These are phyloP conservation scores for Monosporascus ibericus DNA, from an alignment of 2,329 filamentous ascomycete species.

Conservation along the genomic window DNA sequence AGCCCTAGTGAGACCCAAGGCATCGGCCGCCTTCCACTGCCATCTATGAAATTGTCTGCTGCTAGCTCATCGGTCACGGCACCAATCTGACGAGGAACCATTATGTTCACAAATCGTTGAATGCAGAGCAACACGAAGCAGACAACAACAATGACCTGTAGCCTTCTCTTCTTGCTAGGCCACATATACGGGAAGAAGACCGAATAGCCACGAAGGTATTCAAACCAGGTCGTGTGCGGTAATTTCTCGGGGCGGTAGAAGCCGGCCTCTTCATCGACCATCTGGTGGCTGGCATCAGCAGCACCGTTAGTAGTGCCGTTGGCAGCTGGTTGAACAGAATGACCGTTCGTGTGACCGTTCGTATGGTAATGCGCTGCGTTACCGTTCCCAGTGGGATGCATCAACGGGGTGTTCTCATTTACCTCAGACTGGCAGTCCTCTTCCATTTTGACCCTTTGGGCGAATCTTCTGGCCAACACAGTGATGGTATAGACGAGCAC, in stretches of 20 bases:
- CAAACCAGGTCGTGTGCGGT: constrained; percentile 89
- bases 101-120: constrained; percentile 78
- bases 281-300: constrained; percentile 16
- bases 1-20: constrained; percentile 71
- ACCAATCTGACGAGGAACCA: constrained; percentile 78
- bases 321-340: constrained; percentile 11
- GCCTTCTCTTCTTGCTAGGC: constrained; percentile 69
- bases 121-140: constrained; percentile 76
- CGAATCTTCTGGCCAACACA: constrained; percentile 36
- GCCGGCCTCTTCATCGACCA: constrained; percentile 59
- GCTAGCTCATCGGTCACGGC: constrained; percentile 68
- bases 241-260: constrained; percentile 87
- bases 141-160: constrained; percentile 73
- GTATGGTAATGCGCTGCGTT: constrained; percentile 10
- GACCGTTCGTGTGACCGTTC: constrained; percentile 13
- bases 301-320: constrained; percentile 36
- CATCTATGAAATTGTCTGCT: constrained; percentile 43
- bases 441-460: constrained; percentile 32
- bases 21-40: constrained; percentile 38
- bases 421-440: constrained; percentile 33
- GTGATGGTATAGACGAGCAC: constrained; percentile 54
- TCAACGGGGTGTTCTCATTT: constrained; percentile 58
- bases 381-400: constrained; percentile 30
- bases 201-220: constrained; percentile 87
- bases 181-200: constrained; percentile 96